Evolutionary conservation across 192 early-diverging fungal species (phyloP).

Genomic region (Coemansia biformis): DNA sequence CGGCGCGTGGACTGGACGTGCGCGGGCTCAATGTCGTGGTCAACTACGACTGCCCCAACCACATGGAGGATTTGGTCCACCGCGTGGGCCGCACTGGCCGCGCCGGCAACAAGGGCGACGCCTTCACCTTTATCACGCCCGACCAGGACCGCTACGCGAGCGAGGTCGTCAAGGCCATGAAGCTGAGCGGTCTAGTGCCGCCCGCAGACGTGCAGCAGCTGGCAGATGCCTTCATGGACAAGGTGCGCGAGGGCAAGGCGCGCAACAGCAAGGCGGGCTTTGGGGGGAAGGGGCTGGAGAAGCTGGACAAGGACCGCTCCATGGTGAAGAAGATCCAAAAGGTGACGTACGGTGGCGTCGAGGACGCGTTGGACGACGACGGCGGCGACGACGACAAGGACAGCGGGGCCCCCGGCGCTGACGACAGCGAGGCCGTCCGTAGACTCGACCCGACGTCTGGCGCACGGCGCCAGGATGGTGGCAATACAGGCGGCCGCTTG

Average conservation of each 20-base stretch:
- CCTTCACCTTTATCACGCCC: conserved; percentile 92
- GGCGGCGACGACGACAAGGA: conserved; percentile 60
- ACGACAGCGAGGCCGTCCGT: conserved; percentile 9
- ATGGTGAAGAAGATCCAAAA: conserved; percentile 87
- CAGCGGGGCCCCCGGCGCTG: conserved; percentile 37
- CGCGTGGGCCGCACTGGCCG: conserved; percentile 96
- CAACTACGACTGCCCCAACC: conserved; percentile 96
- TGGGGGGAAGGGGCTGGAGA: conserved; percentile 94
- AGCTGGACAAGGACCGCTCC: conserved; percentile 87
- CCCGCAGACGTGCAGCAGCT: conserved; percentile 73
- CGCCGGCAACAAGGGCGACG: conserved; percentile 95
- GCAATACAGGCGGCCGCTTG: too few relatives aligned
- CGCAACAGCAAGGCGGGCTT: conserved; percentile 59
- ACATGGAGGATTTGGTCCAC: conserved; percentile 98
- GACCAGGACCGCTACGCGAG: conserved; percentile 91
- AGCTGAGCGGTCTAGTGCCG: conserved; percentile 65
- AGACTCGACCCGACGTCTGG: background rate
- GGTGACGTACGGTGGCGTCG: conserved; percentile 70
- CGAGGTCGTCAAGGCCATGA: conserved; percentile 86
- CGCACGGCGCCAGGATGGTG: too few relatives aligned
- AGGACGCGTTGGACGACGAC: conserved; percentile 54
- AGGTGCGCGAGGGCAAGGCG: conserved; percentile 28
- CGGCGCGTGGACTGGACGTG: conserved; percentile 92
- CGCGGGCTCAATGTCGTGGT: conserved; percentile 88
- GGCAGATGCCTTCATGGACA: conserved; percentile 57